Evolutionary conservation across 2,329 filamentous ascomycete genomes (phyloP).

Genomic region (Pseudogymnoascus sp.): DNA sequence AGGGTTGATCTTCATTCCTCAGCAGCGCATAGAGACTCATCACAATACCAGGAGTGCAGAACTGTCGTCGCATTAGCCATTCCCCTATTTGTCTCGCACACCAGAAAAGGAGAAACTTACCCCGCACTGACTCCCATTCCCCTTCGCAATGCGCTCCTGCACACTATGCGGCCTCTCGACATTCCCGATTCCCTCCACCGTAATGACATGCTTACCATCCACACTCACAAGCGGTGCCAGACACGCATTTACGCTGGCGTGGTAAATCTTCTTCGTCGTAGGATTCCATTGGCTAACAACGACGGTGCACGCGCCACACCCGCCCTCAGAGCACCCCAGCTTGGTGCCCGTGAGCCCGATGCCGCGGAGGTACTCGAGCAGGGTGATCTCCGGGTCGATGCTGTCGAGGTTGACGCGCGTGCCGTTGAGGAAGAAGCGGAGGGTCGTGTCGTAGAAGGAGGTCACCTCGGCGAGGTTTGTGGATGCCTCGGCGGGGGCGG

Average conservation of each 20-base stretch:
- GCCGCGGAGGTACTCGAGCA: slow-evolving; percentile 86
- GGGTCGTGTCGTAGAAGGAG: slow-evolving; percentile 72
- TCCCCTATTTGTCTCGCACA: not conserved
- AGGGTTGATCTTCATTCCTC: slow-evolving; percentile 71
- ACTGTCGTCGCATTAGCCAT: slow-evolving; percentile 30
- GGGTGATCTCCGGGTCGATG: slow-evolving; percentile 82
- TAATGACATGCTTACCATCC: slow-evolving; percentile 97
- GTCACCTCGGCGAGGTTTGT: slow-evolving; percentile 55
- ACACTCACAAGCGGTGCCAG: slow-evolving; percentile 85
- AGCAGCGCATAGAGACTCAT: slow-evolving; percentile 95
- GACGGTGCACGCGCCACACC: slow-evolving; percentile 92
- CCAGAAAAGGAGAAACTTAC: not conserved
- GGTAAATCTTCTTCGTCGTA: slow-evolving; percentile 76
- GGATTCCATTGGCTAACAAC: slow-evolving; percentile 91
- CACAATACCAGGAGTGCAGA: slow-evolving; percentile 95
- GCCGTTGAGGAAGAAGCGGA: slow-evolving; percentile 91
- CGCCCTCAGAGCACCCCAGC: slow-evolving; percentile 90
- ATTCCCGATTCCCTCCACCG: slow-evolving; percentile 90
- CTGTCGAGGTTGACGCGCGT: slow-evolving; percentile 79
- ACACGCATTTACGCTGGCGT: slow-evolving; percentile 94
- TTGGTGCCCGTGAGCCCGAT: slow-evolving; percentile 94
- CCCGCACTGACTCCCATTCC: slow-evolving; percentile 83
- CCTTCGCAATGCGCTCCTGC: slow-evolving; percentile 84
- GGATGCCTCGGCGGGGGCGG: slow-evolving; percentile 18
- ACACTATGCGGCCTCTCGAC: slow-evolving; percentile 78